phyloP scores from a whole-genome alignment of 2,329 filamentous ascomycete genomes.

The Phaeosphaeria sp. region DNA sequence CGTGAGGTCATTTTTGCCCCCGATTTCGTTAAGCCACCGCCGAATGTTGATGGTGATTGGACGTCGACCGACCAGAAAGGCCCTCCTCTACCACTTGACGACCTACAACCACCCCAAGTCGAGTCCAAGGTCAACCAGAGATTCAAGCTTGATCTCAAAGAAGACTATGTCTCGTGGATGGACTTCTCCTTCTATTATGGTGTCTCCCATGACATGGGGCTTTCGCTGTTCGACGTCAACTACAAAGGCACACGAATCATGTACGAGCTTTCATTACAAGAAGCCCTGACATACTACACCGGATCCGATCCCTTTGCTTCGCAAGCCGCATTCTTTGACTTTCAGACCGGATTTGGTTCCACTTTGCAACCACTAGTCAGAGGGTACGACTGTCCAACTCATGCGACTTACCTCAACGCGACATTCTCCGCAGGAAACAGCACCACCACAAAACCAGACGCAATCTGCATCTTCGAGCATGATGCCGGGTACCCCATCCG shows the following conservation, averaged over 20 bases:
- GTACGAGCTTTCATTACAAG: constrained; percentile 63
- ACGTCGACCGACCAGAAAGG: constrained; percentile 53
- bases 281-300: constrained; percentile 62
- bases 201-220: constrained; percentile 57
- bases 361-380: constrained; percentile 52
- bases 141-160: constrained; percentile 52
- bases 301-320: constrained; percentile 57
- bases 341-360: constrained; percentile 57
- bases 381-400: constrained; percentile 62
- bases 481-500: constrained; percentile 40
- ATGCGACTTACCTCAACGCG: constrained; percentile 59
- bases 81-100: constrained; percentile 53
- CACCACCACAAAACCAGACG: constrained; percentile 53
- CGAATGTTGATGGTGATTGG: constrained; percentile 59
- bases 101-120: constrained; percentile 60
- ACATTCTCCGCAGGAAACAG: constrained; percentile 50
- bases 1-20: constrained; percentile 52
- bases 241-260: constrained; percentile 63
- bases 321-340: constrained; percentile 57
- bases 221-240: constrained; percentile 59
- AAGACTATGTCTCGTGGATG: constrained; percentile 61
- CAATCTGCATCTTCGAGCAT: constrained; percentile 55
- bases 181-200: constrained; percentile 61
- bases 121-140: constrained; percentile 52
- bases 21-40: constrained; percentile 56